These are phyloP conservation scores for Ceratobasidium sp. DNA, from an alignment of 1,284 basidiomycete species.

Conservation along the genomic window DNA sequence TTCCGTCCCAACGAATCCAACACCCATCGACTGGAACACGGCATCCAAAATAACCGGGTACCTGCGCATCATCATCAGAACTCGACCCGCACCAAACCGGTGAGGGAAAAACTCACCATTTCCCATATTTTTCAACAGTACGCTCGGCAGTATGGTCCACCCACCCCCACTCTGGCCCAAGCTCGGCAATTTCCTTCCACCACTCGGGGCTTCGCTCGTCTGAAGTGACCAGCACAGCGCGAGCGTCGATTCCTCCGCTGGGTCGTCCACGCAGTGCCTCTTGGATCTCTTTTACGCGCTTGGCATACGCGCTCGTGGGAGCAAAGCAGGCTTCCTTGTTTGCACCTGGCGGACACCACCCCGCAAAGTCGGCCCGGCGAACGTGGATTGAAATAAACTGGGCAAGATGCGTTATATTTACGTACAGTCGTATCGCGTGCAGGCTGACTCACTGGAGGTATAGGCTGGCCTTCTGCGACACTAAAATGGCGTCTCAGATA, in stretches of 20 bases:
- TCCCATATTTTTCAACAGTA: slow-evolving; percentile 67
- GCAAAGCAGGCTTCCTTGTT: slow-evolving; percentile 70
- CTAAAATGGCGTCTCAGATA: slow-evolving; percentile 63
- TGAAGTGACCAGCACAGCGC: slow-evolving; percentile 74
- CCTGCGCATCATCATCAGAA: slow-evolving; percentile 57
- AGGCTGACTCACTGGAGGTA: slow-evolving; percentile 54
- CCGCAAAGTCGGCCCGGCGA: slow-evolving; percentile 45
- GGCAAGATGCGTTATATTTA: background rate
- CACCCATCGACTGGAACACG: slow-evolving; percentile 72
- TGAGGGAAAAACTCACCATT: slow-evolving; percentile 60
- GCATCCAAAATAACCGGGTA: slow-evolving; percentile 75
- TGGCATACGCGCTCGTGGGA: slow-evolving; percentile 67
- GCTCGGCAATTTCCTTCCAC: slow-evolving; percentile 71
- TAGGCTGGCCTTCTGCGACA: slow-evolving; percentile 56
- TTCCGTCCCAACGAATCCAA: slow-evolving; percentile 78
- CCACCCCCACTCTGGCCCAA: slow-evolving; percentile 67
- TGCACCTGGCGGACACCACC: slow-evolving; percentile 31
- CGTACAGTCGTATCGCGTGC: background rate
- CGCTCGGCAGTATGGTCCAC: slow-evolving; percentile 67
- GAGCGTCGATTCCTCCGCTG: slow-evolving; percentile 58
- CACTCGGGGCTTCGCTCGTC: slow-evolving; percentile 74
- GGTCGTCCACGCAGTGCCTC: slow-evolving; percentile 61
- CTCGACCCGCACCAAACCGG: background rate
- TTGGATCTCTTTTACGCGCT: slow-evolving; percentile 73
- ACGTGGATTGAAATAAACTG: slow-evolving; percentile 49